Evolutionary conservation across 2,329 filamentous ascomycete genomes (phyloP).

Genomic region (Ophiostoma sp.): DNA sequence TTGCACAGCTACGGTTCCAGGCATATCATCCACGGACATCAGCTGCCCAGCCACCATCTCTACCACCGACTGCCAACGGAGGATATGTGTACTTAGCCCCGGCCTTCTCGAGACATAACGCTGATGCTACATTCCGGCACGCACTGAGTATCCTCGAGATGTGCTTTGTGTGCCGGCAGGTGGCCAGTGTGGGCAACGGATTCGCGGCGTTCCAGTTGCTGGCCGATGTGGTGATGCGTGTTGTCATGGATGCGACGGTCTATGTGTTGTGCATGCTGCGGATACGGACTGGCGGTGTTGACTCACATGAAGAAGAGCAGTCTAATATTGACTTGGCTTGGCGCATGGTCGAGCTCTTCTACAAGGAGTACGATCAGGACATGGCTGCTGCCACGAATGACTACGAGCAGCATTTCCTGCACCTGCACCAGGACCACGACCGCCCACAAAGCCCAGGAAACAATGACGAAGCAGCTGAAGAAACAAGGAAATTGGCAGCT

Average conservation of each 20-base stretch:
- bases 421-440: not conserved
- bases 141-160: conserved; percentile 34
- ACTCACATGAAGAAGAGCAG: not conserved
- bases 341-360: conserved; percentile 34
- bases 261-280: conserved; percentile 38
- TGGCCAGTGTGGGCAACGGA: conserved; percentile 30
- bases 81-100: conserved; percentile 13
- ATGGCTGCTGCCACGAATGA: conserved; percentile 24
- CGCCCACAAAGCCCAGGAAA: not conserved
- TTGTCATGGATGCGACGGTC: conserved; percentile 37
- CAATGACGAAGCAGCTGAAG: conserved; percentile 23
- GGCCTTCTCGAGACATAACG: conserved; percentile 31
- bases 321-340: conserved; percentile 31
- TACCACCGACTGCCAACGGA: not conserved
- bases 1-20: conserved; percentile 37
- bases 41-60: not conserved
- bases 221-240: conserved; percentile 34
- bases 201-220: conserved; percentile 37
- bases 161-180: conserved; percentile 22
- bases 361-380: conserved; percentile 30
- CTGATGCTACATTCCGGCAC: conserved; percentile 34
- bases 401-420: conserved; percentile 5
- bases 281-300: conserved; percentile 24
- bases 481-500: not conserved
- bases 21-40: conserved; percentile 34